Evolutionary conservation across 805 yeast genomes (phyloP).

Genomic region (Cyberlindnera sargentensis): DNA sequence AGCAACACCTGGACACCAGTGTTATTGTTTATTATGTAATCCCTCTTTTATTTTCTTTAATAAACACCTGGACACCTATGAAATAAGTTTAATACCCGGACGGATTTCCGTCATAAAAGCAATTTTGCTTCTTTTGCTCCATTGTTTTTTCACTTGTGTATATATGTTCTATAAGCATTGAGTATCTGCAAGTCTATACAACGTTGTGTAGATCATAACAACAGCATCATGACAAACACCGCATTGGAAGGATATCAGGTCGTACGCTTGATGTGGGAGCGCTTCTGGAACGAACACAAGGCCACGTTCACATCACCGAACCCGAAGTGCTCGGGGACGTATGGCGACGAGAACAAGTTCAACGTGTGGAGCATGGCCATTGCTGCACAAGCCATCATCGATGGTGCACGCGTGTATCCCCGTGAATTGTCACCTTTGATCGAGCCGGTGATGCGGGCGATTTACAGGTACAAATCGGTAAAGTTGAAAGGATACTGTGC

Average conservation of each 20-base stretch:
- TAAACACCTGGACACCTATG: too few species aligned
- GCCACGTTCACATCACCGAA: conserved; percentile 20
- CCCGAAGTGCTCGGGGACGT: conserved; percentile 32
- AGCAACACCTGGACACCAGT: too few species aligned
- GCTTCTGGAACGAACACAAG: conserved; percentile 18
- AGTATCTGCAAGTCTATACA: too few species aligned
- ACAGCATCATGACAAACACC: conserved; percentile 9
- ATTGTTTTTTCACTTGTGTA: too few species aligned
- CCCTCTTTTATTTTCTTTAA: too few species aligned
- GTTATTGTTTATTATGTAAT: too few species aligned
- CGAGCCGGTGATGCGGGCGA: conserved; percentile 42
- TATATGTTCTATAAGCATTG: too few species aligned
- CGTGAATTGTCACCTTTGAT: conserved; percentile 46
- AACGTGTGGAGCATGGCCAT: conserved; percentile 67
- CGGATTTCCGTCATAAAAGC: too few species aligned
- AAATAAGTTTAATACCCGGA: too few species aligned
- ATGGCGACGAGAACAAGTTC: conserved; percentile 45
- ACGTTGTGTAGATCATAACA: too few species aligned
- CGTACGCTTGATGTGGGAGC: conserved; percentile 15
- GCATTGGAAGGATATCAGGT: conserved; percentile 22
- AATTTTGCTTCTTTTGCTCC: too few species aligned
- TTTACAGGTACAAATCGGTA: conserved; percentile 45
- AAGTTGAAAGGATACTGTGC: conserved; percentile 55
- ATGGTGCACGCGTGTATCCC: conserved; percentile 46
- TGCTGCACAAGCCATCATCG: conserved; percentile 60